Percentiles rank a stretch among this genome's conserved stretches.
These are phyloP conservation scores for Colletotrichum tofieldiae DNA, from an alignment of 2,329 filamentous ascomycete species.

Conservation along the genomic window DNA sequence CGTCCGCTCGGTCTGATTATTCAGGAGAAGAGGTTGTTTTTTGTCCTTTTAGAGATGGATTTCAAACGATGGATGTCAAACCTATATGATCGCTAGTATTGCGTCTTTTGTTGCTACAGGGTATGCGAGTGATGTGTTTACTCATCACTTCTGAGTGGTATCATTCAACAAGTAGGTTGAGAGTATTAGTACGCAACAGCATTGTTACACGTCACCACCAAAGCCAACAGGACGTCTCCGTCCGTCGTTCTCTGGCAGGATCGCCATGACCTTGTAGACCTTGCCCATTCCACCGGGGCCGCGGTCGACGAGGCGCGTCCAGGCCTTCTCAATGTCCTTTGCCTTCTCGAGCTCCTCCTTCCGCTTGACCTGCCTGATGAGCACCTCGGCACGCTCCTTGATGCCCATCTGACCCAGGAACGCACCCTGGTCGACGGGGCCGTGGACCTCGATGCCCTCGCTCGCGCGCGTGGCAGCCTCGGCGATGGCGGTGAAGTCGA, in stretches of 20 bases:
- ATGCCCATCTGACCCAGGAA: conserved; percentile 90
- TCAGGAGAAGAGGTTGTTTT: conserved; percentile 2
- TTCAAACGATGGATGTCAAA: conserved; percentile 10
- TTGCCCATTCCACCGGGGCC: conserved; percentile 92
- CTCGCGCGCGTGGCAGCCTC: conserved; percentile 85
- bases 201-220: conserved; percentile 76
- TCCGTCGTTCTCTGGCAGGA: conserved; percentile 85
- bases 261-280: conserved; percentile 93
- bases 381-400: conserved; percentile 78
- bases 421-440: conserved; percentile 86
- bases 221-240: conserved; percentile 89
- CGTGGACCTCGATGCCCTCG: conserved; percentile 89
- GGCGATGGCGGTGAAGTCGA: conserved; percentile 91
- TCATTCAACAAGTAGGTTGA: background rate
- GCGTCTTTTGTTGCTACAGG: background rate
- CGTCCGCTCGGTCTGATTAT: conserved; percentile 15
- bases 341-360: conserved; percentile 66
- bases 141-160: conserved; percentile 1
- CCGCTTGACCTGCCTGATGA: conserved; percentile 68
- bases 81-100: conserved; percentile 10
- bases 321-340: conserved; percentile 79
- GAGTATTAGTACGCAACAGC: background rate
- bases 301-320: conserved; percentile 87
- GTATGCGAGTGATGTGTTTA: background rate
- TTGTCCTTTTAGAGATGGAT: conserved; percentile 21